Percentiles rank a stretch among this genome's conserved stretches.
These are phyloP conservation scores for Mortierella sp. DNA, from an alignment of 371 early-diverging fungal genomes.

Conservation along the genomic window DNA sequence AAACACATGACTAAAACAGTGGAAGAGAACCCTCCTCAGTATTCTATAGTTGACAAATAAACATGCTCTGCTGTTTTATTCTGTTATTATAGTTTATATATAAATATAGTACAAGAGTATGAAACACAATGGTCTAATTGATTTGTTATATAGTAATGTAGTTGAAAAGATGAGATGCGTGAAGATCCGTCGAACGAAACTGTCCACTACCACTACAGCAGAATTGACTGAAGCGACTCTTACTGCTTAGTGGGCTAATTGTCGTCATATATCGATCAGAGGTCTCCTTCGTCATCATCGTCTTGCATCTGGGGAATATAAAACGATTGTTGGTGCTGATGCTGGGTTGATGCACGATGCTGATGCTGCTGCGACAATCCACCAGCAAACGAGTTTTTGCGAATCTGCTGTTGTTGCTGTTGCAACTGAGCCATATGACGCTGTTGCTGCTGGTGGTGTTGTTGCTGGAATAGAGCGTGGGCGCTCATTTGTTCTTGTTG, in stretches of 20 bases:
- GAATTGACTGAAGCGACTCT: too few relatives aligned
- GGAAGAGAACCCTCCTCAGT: too few relatives aligned
- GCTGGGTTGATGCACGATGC: constrained; percentile 40
- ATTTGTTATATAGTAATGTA: neutral
- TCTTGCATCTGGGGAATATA: constrained; percentile 54
- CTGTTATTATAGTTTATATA: neutral
- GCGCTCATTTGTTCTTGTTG: constrained; percentile 38
- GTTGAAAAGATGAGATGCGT: neutral
- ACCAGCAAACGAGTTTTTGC: constrained; percentile 12
- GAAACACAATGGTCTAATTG: neutral
- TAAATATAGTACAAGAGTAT: neutral
- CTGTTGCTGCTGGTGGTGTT: constrained; percentile 37
- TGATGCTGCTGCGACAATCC: constrained; percentile 15
- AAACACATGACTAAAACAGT: too few relatives aligned
- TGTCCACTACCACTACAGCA: too few relatives aligned
- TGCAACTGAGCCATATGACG: constrained; percentile 26
- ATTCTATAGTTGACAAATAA: too few relatives aligned
- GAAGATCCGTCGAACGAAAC: neutral
- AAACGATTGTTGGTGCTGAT: constrained; percentile 49
- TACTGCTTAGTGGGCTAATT: too few relatives aligned
- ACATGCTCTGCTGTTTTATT: too few relatives aligned
- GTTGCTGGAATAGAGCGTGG: constrained; percentile 44
- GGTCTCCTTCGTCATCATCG: constrained; percentile 33
- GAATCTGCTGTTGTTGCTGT: constrained; percentile 26
- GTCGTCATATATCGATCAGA: neutral